Base-by-base conservation (phyloP, 768 basidiomycete species). In the Trametes gibbosa region DNA sequence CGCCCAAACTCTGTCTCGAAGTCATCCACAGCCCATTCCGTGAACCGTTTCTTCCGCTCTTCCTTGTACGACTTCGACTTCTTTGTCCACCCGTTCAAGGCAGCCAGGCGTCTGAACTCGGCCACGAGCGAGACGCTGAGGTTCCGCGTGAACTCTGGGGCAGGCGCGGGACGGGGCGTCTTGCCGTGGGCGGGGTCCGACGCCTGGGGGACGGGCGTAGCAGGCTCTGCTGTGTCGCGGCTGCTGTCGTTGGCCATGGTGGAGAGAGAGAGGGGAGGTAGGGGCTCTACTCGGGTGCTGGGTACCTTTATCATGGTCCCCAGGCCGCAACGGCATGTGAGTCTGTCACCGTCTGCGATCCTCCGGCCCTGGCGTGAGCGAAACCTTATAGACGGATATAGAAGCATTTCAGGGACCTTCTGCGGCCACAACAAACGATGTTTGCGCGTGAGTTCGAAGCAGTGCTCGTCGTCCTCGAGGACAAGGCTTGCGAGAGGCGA, bases 71-170 rank as follows among this genome's bases (percentile, higher is more conserved):
- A 7, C 39, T 49, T 41, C 47, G 55, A 21, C 39, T 50, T 42
- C 25, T 42, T 40, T 39, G 40, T 42, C 45, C 34, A 40, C 2
- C 34, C 24, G 23, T 34, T 48, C 35, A 55, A 1, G 24, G 27
- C 13, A 12, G 54, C 54, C 8, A 55, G 46, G 23, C 54, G 54
- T 17, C 35, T 21, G 54, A 55, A 55, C 46, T 55, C 54, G 46
- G 37, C 35, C 45, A 48, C 54, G 24, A 55, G 54, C 54, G 54
- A 48, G 24, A 35, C 54, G 37, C 45, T 55, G 8, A 13, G 5
- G 45, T 55, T 24, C 24, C 54, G 54, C 46, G 45, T 13, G 54
- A 55, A 55, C 25, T n/a, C 27, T 5, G 27, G 2, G 19, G 32
- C 29, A 49, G 24, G 46, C 13, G 34, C 45, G 13, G 19, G 13